Evolutionary conservation across 2,329 filamentous ascomycete genomes (phyloP).

Genomic region (Fusarium verticillioides): DNA sequence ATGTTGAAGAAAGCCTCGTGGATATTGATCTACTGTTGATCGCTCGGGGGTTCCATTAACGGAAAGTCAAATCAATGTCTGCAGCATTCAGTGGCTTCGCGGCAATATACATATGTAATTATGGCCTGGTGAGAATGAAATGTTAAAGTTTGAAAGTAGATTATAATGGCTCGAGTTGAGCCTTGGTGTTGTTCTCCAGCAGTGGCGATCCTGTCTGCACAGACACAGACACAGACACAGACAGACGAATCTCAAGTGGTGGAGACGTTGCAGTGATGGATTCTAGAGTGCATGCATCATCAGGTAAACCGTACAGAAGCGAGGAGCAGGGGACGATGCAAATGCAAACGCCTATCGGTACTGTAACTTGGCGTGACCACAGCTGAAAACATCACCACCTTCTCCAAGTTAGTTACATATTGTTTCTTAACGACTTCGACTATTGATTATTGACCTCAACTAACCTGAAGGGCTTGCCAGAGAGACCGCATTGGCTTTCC

Average conservation of each 20-base stretch:
- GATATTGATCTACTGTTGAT: conserved; percentile 13
- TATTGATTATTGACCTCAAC: conserved; percentile 12
- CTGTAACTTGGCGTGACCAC: neutral
- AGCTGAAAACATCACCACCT: conserved; percentile 14
- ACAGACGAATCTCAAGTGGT: neutral
- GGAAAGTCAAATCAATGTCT: conserved; percentile 12
- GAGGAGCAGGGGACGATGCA: conserved; percentile 13
- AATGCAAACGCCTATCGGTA: neutral
- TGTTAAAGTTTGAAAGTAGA: conserved; percentile 1
- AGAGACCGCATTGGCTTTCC: conserved; percentile 28
- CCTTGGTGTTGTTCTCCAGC: neutral
- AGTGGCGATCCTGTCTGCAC: neutral
- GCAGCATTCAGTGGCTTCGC: neutral
- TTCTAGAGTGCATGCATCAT: conserved; percentile 27
- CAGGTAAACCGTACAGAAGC: conserved; percentile 25
- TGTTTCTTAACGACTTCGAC: conserved; percentile 7
- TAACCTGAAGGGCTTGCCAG: neutral
- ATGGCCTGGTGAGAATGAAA: neutral
- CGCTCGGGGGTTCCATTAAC: neutral
- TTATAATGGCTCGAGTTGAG: neutral
- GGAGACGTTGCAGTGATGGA: neutral
- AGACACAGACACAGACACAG: neutral
- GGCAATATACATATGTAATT: no score
- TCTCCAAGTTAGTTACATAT: neutral
- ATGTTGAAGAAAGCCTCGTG: neutral